phyloP scores from a whole-genome alignment of 225 moss, liverwort and hornwort species.

The Sphagnum tenellum region DNA sequence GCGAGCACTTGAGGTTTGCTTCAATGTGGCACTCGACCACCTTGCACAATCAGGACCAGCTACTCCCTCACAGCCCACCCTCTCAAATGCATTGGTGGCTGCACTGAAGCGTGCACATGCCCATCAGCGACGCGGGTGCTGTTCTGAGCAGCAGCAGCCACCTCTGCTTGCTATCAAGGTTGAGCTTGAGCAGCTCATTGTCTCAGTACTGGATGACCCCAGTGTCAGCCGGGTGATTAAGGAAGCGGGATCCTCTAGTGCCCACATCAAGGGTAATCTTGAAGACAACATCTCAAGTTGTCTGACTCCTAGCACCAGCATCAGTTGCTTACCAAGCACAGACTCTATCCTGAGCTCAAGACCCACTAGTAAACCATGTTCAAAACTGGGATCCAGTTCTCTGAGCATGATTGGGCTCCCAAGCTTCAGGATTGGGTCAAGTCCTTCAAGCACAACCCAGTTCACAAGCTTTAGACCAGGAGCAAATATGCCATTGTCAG shows the following conservation, averaged over 20 bases:
- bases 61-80: slow-evolving; percentile 28
- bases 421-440: too few relatives aligned
- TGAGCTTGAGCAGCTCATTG: slow-evolving; percentile 83
- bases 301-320: too few relatives aligned
- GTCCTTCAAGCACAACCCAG: too few relatives aligned
- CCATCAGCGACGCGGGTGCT: slow-evolving; percentile 70
- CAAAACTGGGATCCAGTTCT: too few relatives aligned
- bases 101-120: slow-evolving; percentile 94
- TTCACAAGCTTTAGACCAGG: too few relatives aligned
- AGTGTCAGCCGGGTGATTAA: slow-evolving; percentile 86
- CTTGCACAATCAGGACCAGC: slow-evolving; percentile 52
- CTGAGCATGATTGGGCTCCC: too few relatives aligned
- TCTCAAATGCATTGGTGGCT: slow-evolving; percentile 81
- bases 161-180: slow-evolving; percentile 92
- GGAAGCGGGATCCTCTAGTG: slow-evolving; percentile 83
- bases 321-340: too few relatives aligned
- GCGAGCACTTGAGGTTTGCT: slow-evolving; percentile 84
- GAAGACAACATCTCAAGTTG: slow-evolving; percentile 26
- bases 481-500: too few relatives aligned
- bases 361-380: too few relatives aligned
- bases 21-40: slow-evolving; percentile 82
- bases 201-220: slow-evolving; percentile 90
- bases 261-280: slow-evolving; percentile 68
- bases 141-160: slow-evolving; percentile 90
- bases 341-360: too few relatives aligned